Evolutionary conservation across 345 rosid species (phyloP).

Genomic region (Crucihimalaya himalaica): DNA sequence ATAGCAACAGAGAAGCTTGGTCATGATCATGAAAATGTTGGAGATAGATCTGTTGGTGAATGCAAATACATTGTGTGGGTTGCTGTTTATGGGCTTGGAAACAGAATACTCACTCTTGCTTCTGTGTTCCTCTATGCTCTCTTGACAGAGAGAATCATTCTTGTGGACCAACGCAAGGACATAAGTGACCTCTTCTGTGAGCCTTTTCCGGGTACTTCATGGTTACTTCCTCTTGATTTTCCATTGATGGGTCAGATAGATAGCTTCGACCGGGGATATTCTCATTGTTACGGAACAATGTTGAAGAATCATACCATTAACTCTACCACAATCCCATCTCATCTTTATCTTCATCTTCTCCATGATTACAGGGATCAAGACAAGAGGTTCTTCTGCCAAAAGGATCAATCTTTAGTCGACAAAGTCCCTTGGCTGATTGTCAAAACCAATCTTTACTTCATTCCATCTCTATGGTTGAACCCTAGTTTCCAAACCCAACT

Average conservation of each 20-base stretch:
- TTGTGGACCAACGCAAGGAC: slow-evolving; percentile 37
- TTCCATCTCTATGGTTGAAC: slow-evolving; percentile 55
- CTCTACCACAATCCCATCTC: slow-evolving; percentile 31
- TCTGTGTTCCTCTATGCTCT: slow-evolving; percentile 50
- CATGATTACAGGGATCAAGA: slow-evolving; percentile 58
- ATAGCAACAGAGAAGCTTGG: slow-evolving; percentile 24
- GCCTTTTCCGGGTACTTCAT: slow-evolving; percentile 43
- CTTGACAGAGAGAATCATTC: slow-evolving; percentile 42
- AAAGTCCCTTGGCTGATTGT: slow-evolving; percentile 66
- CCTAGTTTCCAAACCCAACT: slow-evolving; percentile 49
- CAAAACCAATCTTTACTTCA: slow-evolving; percentile 60
- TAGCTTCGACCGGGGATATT: slow-evolving; percentile 11
- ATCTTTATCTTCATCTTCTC: slow-evolving; percentile 53
- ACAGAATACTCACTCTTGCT: slow-evolving; percentile 45
- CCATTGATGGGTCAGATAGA: slow-evolving; percentile 31
- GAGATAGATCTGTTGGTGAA: slow-evolving; percentile 14
- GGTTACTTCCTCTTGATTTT: slow-evolving; percentile 43
- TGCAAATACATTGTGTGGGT: slow-evolving; percentile 47
- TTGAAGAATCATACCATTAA: slow-evolving; percentile 20
- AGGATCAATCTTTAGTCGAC: slow-evolving; percentile 43
- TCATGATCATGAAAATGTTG: slow-evolving; percentile 2
- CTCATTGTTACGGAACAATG: slow-evolving; percentile 33
- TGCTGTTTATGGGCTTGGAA: slow-evolving; percentile 43
- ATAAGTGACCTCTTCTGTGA: slow-evolving; percentile 45
- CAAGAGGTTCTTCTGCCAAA: slow-evolving; percentile 61